Evolutionary conservation across 2,329 filamentous ascomycete species (phyloP).

Genomic region (Scedosporium aurantiacum): DNA sequence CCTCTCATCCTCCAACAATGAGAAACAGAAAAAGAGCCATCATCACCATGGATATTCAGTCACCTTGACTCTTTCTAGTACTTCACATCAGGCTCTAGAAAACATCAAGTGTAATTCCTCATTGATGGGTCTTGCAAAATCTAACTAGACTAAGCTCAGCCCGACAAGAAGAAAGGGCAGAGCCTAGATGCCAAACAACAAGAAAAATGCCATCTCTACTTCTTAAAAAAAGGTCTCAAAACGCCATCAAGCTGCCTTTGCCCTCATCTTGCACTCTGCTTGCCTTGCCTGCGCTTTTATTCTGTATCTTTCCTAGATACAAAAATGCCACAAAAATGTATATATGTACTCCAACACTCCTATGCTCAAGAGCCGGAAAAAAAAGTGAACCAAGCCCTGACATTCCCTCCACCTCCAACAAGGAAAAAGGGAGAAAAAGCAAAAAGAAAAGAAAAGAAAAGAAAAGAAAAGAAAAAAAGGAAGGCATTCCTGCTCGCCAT

Average conservation of each 20-base stretch:
- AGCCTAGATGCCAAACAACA: too few relatives aligned
- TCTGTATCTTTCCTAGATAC: neutral
- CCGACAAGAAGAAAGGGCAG: too few relatives aligned
- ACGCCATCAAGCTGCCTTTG: neutral
- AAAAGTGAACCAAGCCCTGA: neutral
- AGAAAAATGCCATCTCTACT: too few relatives aligned
- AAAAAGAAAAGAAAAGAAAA: conserved; percentile 9
- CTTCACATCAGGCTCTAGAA: too few relatives aligned
- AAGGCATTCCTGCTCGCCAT: too few relatives aligned
- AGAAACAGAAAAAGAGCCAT: too few relatives aligned
- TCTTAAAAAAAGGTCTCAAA: neutral
- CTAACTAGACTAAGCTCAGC: too few relatives aligned
- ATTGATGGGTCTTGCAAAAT: too few relatives aligned
- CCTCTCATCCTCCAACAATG: too few relatives aligned
- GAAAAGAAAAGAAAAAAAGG: conserved; percentile 9
- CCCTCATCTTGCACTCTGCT: neutral
- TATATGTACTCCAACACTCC: conserved; percentile 1
- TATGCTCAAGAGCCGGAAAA: neutral
- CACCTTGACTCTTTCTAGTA: too few relatives aligned
- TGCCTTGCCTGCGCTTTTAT: neutral
- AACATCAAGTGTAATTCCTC: too few relatives aligned
- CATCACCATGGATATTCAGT: too few relatives aligned
- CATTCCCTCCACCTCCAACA: conserved; percentile 2
- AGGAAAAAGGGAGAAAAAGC: conserved; percentile 9
- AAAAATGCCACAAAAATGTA: neutral